Percentiles rank a stretch among this genome's conserved stretches.
These are phyloP conservation scores for Imleria badia DNA, from an alignment of 768 basidiomycete genomes.

Conservation along the genomic window DNA sequence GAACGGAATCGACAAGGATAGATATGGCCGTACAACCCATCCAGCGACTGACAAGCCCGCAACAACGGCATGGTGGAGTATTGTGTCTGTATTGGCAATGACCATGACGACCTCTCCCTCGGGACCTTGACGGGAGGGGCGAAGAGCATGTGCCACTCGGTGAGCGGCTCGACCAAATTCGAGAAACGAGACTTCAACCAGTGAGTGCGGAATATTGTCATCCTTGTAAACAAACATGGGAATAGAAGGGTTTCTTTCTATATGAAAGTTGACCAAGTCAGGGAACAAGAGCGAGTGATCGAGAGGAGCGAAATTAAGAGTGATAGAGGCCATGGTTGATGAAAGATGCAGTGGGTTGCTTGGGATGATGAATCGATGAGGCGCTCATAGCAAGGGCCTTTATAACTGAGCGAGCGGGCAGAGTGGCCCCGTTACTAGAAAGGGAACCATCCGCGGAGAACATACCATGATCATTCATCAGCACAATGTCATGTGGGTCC, in stretches of 20 bases:
- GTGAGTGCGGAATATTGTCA: conserved; percentile 3
- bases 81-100: conserved; percentile 31
- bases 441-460: not conserved
- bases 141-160: conserved; percentile 39
- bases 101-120: conserved; percentile 24
- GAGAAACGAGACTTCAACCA: conserved; percentile 23
- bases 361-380: not conserved
- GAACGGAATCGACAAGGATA: conserved; percentile 24
- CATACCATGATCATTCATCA: not conserved
- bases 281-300: conserved; percentile 24
- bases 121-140: conserved; percentile 30
- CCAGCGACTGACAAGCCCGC: conserved; percentile 41
- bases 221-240: conserved; percentile 21
- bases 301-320: conserved; percentile 18
- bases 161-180: conserved; percentile 32
- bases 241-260: conserved; percentile 23
- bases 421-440: conserved; percentile 1
- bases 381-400: not conserved
- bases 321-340: conserved; percentile 1
- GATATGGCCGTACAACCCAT: conserved; percentile 29
- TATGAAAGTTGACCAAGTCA: conserved; percentile 26
- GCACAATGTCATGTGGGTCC: not conserved
- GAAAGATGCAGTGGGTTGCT: not conserved
- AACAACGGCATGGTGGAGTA: conserved; percentile 35
- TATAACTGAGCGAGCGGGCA: conserved; percentile 14